These are phyloP conservation scores for Aspergillus sp. DNA, from an alignment of 2,329 filamentous ascomycete species.

Conservation along the genomic window DNA sequence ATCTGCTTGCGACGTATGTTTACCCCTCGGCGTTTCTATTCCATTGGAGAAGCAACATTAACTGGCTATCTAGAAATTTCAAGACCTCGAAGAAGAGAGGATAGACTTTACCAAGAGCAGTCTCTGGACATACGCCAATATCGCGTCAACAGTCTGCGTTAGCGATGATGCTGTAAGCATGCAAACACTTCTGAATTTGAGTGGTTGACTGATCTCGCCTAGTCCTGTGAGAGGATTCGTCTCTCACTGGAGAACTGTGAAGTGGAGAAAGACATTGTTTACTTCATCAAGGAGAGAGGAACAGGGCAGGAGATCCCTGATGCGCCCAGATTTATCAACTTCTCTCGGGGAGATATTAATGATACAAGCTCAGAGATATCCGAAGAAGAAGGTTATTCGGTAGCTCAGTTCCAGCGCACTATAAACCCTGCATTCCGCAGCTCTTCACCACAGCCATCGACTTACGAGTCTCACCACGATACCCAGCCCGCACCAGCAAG, in stretches of 20 bases:
- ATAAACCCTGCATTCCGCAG: conserved; percentile 95
- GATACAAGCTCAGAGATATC: conserved; percentile 82
- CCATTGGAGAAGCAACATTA: conserved; percentile 19
- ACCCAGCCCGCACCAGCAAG: conserved; percentile 76
- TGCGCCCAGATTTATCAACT: conserved; percentile 97
- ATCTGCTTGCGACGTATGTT: conserved; percentile 76
- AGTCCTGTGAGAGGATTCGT: conserved; percentile 93
- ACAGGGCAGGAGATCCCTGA: conserved; percentile 98
- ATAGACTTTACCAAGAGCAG: conserved; percentile 98
- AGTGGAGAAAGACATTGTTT: conserved; percentile 89
- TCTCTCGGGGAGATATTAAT: conserved; percentile 77
- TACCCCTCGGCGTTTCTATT: not conserved
- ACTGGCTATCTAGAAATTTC: conserved; percentile 73
- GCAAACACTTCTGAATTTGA: not conserved
- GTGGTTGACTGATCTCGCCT: conserved; percentile 20
- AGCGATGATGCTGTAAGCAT: conserved; percentile 78
- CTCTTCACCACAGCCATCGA: conserved; percentile 95
- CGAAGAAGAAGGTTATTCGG: conserved; percentile 93
- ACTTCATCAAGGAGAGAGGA: conserved; percentile 85
- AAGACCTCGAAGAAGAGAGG: conserved; percentile 96
- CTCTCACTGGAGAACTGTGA: conserved; percentile 93
- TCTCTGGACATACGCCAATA: conserved; percentile 96
- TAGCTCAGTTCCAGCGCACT: conserved; percentile 91
- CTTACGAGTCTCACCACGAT: conserved; percentile 89
- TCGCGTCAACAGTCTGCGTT: conserved; percentile 95